Evolutionary conservation across 352 stramenopile species (phyloP).

Genomic region (Phytophthora syringae): DNA sequence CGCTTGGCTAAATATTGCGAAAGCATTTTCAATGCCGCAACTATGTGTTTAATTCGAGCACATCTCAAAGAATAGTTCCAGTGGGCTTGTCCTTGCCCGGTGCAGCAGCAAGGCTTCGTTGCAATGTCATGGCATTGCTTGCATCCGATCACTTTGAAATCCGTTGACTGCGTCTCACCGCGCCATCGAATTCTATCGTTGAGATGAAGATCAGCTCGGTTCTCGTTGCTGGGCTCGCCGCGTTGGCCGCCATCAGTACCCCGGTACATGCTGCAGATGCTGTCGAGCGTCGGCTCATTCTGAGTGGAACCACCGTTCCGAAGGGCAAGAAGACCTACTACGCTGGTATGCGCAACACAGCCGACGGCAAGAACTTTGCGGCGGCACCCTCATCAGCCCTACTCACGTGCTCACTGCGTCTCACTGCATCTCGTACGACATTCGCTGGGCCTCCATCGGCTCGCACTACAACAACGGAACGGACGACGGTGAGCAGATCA

Average conservation of each 20-base stretch:
- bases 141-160: constrained; percentile 22
- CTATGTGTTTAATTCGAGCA: constrained; percentile 3
- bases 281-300: constrained; percentile 45
- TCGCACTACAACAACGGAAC: constrained; percentile 61
- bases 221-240: constrained; percentile 22
- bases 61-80: constrained; percentile 30
- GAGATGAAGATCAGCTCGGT: constrained; percentile 32
- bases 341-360: constrained; percentile 29
- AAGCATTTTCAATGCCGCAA: too few relatives aligned
- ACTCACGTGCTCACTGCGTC: constrained; percentile 47
- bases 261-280: constrained; percentile 7
- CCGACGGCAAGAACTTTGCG: constrained; percentile 39
- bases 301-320: constrained; percentile 51
- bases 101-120: background rate
- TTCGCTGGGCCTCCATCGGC: constrained; percentile 58
- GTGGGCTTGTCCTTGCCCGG: constrained; percentile 29
- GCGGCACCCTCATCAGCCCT: constrained; percentile 54
- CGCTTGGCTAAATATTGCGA: too few relatives aligned
- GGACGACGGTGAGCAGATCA: constrained; percentile 53
- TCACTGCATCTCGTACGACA: constrained; percentile 48
- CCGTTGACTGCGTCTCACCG: constrained; percentile 12
- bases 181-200: background rate
- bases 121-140: constrained; percentile 5
- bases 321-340: constrained; percentile 50
- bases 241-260: constrained; percentile 2